Evolutionary conservation across 2,329 filamentous ascomycete genomes (phyloP).

Genomic region (Didymella sp.): DNA sequence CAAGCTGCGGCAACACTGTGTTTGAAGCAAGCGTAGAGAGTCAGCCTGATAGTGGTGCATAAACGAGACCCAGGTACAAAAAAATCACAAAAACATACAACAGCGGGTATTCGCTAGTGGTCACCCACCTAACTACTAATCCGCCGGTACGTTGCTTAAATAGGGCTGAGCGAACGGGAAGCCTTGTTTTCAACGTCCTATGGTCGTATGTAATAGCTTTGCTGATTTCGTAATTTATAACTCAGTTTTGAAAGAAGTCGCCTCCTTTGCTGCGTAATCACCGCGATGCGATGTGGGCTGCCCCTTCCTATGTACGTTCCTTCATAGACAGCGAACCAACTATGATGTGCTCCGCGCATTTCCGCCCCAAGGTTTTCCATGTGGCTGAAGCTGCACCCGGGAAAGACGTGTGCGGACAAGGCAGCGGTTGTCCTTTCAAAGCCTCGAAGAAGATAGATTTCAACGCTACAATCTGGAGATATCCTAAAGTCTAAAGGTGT

Average conservation of each 20-base stretch:
- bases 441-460: neutral
- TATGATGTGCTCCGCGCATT: neutral
- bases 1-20: too few species aligned
- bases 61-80: too few species aligned
- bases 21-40: too few species aligned
- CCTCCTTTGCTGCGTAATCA: neutral
- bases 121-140: too few species aligned
- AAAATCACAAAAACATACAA: neutral
- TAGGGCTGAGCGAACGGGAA: too few species aligned
- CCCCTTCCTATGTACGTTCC: neutral
- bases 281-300: too few species aligned
- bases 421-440: neutral
- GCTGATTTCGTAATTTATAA: neutral
- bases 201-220: neutral
- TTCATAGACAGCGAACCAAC: neutral
- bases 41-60: too few species aligned
- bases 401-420: too few species aligned
- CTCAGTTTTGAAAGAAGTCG: too few species aligned
- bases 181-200: neutral
- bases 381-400: neutral
- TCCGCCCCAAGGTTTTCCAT: neutral
- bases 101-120: neutral
- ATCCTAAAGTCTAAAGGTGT: neutral
- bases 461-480: neutral
- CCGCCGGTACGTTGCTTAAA: too few species aligned